Evolutionary conservation across 2,329 filamentous ascomycete genomes (phyloP), one percentile per base, ranked within the genome.

Genomic region (Fonsecaea erecta): DNA sequence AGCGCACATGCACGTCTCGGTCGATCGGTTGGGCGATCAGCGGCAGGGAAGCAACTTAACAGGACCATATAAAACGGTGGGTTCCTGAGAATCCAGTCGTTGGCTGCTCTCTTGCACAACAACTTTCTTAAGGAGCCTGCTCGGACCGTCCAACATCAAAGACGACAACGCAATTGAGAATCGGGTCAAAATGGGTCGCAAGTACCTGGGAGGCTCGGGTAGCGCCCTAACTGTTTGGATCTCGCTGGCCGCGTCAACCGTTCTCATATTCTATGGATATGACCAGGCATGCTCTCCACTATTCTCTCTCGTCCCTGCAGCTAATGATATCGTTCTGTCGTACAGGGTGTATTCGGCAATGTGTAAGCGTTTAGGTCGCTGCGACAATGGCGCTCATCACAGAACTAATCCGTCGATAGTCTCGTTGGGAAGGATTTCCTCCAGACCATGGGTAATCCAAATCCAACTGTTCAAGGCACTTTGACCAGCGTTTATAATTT

Each of bases 171-270:
- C 14, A 24, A 12, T 34, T 18, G 12, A 62, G 35, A 46, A 21
- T 60, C 28, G 9, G 11, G 24, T 21, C 43, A 64, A 7, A 55
- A 78, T 85, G 79, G 77, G 77, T 32, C 78, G 78, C 52, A 80
- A 78, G 70, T 84, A 83, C 65, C 78, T 84, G 55, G 82, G 82
- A 66, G 82, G 82, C 35, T 82, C 81, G 48, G 82, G 82, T 34
- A 77, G 82, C 65, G 73, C 75, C 30, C 75, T 84, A n/a, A 84
- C 82, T 0, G 75, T 84, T 16, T 84, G 82, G 82, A 84, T 84
- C 48, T 82, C 80, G 4, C 74, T 84, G 18, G 81, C 82, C 12
- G 81, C 82, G 0, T 81, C 78, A 1, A 84, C 81, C 0, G 81
- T 84, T 3, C 73, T 84, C 24, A 75, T 83, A 60, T 83, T 84